Base-by-base conservation (phyloP, 768 basidiomycete species). In the Crassisporium funariophilum region DNA sequence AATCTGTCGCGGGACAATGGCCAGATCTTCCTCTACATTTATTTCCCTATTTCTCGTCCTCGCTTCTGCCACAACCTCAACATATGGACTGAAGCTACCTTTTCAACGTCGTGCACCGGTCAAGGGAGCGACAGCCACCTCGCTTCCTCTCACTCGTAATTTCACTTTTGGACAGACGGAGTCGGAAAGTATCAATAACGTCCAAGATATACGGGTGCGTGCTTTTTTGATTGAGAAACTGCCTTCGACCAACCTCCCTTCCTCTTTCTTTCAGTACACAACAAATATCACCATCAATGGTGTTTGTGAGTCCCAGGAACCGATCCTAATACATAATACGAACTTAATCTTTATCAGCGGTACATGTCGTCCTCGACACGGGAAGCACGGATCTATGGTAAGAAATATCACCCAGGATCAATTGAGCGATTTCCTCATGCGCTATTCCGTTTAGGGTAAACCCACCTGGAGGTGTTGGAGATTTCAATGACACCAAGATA, bases 341-440 rank as follows among this genome's bases (percentile, higher is more conserved):
- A 15, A 19, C 15, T 34, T 23, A 20, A 16, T 4, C 5, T 15
- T 21, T 10, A 29, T 4, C 33, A 67, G 64, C 56, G 25, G 61
- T 70, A 5, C 44, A 54, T 41, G 64, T 69, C 3, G 66, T 61
- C 2, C 60, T 73, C n/a, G 70, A 73, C 41, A 73, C 69, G 0
- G 71, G 70, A 29, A 68, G 65, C 27, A 68, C 71, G 7, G 71
- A 73, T 46, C 53, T 67, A 42, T 71, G 69, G 69, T 70, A 47
- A 7, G 48, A 33, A 12, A 17, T 33, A 25, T 42, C 12, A 5
- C 20, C n/a, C n/a, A n/a, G n/a, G 2, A 19, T n/a, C 2, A 24
- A n/a, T 17, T n/a, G 2, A 13, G 13, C 8, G 13, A 8, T 13
- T 15, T 17, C 24, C 13, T 17, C 19, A 22, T 6, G 36, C 16